phyloP scores from a whole-genome alignment of 257 asterid species.

The Lavandula angustifolia region DNA sequence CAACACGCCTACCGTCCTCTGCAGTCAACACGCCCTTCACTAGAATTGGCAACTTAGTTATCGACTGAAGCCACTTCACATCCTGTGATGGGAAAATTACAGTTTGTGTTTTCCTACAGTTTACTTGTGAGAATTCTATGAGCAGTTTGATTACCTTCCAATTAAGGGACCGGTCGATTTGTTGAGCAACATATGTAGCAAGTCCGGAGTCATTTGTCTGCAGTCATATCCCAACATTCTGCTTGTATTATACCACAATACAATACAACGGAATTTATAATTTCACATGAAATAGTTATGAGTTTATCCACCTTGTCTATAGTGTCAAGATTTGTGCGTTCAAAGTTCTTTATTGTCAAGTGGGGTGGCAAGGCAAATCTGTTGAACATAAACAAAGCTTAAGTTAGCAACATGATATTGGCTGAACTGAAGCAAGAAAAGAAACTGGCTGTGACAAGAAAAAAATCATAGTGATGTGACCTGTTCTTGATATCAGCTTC shows the following conservation, averaged over 20 bases:
- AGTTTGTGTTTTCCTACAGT: not conserved
- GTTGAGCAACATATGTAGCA: slow-evolving; percentile 65
- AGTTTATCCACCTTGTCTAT: slow-evolving; percentile 50
- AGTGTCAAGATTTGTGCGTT: slow-evolving; percentile 62
- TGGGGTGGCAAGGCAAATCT: slow-evolving; percentile 73
- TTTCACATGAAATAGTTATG: not conserved
- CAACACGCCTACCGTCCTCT: slow-evolving; percentile 62
- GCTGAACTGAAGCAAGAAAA: no score
- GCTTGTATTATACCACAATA: slow-evolving; percentile 4
- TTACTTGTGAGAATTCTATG: slow-evolving; percentile 11
- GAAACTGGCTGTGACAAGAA: no score
- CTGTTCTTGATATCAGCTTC: slow-evolving; percentile 92
- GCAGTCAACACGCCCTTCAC: slow-evolving; percentile 81
- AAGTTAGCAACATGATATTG: not conserved
- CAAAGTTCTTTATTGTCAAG: slow-evolving; percentile 68
- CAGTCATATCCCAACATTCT: slow-evolving; percentile 22
- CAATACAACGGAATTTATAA: no score
- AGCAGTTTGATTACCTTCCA: slow-evolving; percentile 58
- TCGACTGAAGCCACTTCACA: slow-evolving; percentile 79
- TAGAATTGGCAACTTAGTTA: slow-evolving; percentile 71
- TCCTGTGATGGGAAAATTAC: slow-evolving; percentile 43
- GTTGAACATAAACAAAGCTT: slow-evolving; percentile 26
- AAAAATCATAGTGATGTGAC: slow-evolving; percentile 31
- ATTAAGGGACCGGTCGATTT: slow-evolving; percentile 66
- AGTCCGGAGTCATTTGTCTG: slow-evolving; percentile 82